Base-by-base conservation (phyloP, 352 stramenopile species). In the Phytophthora palmivora region DNA sequence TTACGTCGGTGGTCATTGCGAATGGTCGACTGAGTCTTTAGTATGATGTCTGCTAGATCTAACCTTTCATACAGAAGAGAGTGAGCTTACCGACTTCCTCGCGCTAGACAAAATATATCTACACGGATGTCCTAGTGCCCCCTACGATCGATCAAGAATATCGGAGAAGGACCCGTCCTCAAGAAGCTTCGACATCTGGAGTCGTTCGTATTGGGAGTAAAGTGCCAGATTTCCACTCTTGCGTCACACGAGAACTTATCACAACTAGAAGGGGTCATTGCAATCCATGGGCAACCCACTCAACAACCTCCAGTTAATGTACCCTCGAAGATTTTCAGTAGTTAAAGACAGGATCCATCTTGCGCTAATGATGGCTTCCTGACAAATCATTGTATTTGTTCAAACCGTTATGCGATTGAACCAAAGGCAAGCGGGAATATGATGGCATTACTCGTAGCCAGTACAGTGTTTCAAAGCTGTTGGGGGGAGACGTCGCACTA, bases 11-110 rank as follows among this genome's bases (percentile, higher is more conserved):
- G 51, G 52, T 58, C 44, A 14, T 39, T 58, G n/a, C 28, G 36
- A 1, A 63, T 68, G 60, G 58, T 68, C 42, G 14, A 67, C 48
- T 5, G 41, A 61, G n/a, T 56, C 33, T 6, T 43, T 61, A n/a
- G 58, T 61, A n/a, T 2, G 52, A 9, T 63, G 57, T 9, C 24
- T 66, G 24, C 58, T 60, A 24, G 39, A 55, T 42, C 10, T 48
- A 8, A 50, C 41, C 0, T 2, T 60, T 36, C 41, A 54, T 32
- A 49, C 32, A 0, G 39, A 65, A 22, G 57, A 53, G 7, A 65
- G 47, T 34, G 38, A 58, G 10, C 47, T 58, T 1, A 32, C 57
- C 11, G 47, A 65, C 8, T 52, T 32, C 37, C 33, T 65, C 39
- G 21, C 30, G 4, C 47, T 47, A 5, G 30, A 65, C 15, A 58